Evolutionary conservation across 331 rosid species (phyloP).

Genomic region (Malus hybrid): DNA sequence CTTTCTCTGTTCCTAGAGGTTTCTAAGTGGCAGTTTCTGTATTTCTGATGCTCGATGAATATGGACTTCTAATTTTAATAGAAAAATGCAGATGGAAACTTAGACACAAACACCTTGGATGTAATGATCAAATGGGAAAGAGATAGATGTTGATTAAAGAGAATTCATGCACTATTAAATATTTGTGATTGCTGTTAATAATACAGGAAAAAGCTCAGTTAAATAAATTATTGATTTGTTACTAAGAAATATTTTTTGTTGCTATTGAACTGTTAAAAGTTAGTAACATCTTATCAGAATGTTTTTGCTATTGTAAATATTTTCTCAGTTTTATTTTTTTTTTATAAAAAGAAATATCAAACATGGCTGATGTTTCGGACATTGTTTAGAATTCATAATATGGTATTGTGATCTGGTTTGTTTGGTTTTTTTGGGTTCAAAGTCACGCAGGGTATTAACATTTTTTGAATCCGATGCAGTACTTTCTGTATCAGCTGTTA

Average conservation of each 20-base stretch:
- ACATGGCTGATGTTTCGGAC: not conserved
- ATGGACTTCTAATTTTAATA: not conserved
- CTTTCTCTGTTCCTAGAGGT: not conserved
- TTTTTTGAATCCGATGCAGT: conserved; percentile 50
- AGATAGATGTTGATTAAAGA: not conserved
- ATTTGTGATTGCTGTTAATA: not conserved
- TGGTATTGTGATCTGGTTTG: no score
- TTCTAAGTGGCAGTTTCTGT: not conserved
- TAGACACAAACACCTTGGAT: not conserved
- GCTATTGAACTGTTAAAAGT: no score
- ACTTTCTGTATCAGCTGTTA: conserved; percentile 80
- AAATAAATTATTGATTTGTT: not conserved
- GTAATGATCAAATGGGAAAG: not conserved
- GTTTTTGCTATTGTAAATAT: no score
- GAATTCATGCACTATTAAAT: not conserved
- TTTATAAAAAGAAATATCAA: not conserved
- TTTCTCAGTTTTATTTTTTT: no score
- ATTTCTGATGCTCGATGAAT: not conserved
- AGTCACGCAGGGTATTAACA: conserved; percentile 8
- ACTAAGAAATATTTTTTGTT: no score
- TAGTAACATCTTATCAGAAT: no score
- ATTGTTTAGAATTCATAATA: conserved; percentile 1
- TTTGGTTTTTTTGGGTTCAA: not conserved
- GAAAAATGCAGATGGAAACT: not conserved
- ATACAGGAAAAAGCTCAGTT: not conserved